Conservation (phyloP, 768 basidiomycete genomes). For the Russula sp. region DNA sequence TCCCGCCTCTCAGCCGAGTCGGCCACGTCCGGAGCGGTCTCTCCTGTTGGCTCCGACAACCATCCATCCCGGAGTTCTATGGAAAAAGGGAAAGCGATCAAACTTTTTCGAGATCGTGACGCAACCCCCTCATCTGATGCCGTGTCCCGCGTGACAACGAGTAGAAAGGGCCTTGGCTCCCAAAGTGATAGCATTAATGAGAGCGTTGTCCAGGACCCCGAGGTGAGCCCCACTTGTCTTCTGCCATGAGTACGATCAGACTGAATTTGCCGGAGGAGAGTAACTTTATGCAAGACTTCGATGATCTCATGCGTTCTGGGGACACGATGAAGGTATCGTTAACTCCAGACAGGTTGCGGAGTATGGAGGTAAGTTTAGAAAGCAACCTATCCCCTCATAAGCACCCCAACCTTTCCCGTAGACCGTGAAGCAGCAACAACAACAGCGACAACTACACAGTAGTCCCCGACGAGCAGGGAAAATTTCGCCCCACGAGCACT, state of each 20-base stretch:
- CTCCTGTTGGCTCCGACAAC: slow-evolving; percentile 25
- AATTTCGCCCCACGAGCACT: neutral
- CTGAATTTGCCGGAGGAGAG: slow-evolving; percentile 32
- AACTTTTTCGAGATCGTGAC: slow-evolving; percentile 53
- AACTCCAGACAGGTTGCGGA: slow-evolving; percentile 89
- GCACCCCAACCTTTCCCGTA: neutral
- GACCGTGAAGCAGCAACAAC: slow-evolving; percentile 18
- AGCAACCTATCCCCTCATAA: slow-evolving; percentile 35
- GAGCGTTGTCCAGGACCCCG: slow-evolving; percentile 25
- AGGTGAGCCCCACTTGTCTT: slow-evolving; percentile 29
- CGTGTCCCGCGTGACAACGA: slow-evolving; percentile 35
- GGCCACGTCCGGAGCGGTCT: slow-evolving; percentile 31
- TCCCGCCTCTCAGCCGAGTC: slow-evolving; percentile 45
- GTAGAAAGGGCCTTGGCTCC: slow-evolving; percentile 5
- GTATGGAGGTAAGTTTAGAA: slow-evolving; percentile 70
- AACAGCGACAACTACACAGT: slow-evolving; percentile 6
- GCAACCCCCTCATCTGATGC: slow-evolving; percentile 24
- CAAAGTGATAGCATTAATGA: slow-evolving; percentile 22
- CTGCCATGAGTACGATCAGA: slow-evolving; percentile 12
- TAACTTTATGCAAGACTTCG: slow-evolving; percentile 69
- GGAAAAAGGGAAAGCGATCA: slow-evolving; percentile 61
- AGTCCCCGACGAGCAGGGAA: neutral
- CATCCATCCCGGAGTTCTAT: slow-evolving; percentile 50
- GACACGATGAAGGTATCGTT: slow-evolving; percentile 94
- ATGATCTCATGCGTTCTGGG: slow-evolving; percentile 85